Evolutionary conservation across 164 flowering plant species (phyloP).

Genomic region (Macadamia tetraphylla): DNA sequence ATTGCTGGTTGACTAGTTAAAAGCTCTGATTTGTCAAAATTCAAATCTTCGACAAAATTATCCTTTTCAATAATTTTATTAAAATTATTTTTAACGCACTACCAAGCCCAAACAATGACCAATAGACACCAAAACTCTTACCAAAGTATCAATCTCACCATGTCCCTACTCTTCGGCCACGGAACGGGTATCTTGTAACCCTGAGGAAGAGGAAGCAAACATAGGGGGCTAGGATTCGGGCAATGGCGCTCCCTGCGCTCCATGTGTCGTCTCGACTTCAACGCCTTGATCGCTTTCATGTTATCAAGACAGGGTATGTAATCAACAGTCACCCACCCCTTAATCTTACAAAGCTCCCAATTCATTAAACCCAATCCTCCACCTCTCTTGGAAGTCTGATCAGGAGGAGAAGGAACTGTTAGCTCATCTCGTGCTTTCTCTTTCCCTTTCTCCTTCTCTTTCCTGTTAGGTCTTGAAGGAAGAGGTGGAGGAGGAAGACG

Average conservation of each 20-base stretch:
- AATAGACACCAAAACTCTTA: slow-evolving; percentile 33
- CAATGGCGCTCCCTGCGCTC: slow-evolving; percentile 93
- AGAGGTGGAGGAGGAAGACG: slow-evolving; percentile 7
- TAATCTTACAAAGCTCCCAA: slow-evolving; percentile 44
- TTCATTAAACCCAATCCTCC: slow-evolving; percentile 7
- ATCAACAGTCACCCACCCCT: slow-evolving; percentile 56
- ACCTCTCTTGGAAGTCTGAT: not conserved
- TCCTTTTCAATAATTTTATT: no score
- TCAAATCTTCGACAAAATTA: no score
- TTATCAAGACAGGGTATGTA: slow-evolving; percentile 93
- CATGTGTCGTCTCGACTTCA: slow-evolving; percentile 61
- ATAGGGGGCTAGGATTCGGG: slow-evolving; percentile 48
- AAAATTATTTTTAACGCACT: not conserved
- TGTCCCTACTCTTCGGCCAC: slow-evolving; percentile 96
- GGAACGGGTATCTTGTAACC: slow-evolving; percentile 67
- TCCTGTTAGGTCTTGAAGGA: not conserved
- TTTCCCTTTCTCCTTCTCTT: no score
- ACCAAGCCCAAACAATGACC: not conserved
- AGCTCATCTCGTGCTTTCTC: no score
- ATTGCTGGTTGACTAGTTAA: no score
- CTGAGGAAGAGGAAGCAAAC: slow-evolving; percentile 71
- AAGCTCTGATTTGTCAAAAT: no score
- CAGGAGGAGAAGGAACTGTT: not conserved
- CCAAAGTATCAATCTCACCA: slow-evolving; percentile 80
- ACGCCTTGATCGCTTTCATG: slow-evolving; percentile 54